Conservation (phyloP, 805 yeast genomes). For the Yarrowia sp. region DNA sequence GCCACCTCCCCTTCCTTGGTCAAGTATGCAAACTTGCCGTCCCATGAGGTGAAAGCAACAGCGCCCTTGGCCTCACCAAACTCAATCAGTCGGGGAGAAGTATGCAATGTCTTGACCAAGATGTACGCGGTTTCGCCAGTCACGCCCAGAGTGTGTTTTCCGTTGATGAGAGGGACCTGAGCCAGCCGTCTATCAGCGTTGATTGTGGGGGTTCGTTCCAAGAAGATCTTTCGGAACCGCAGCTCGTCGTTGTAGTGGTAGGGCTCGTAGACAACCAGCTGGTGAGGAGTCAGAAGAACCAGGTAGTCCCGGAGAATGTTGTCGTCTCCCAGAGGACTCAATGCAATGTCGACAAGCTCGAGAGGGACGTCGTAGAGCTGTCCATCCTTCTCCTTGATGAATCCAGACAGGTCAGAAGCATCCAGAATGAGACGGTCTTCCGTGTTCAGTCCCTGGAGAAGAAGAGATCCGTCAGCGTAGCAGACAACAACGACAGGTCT, state of each 20-base stretch:
- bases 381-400: slow-evolving; percentile 22
- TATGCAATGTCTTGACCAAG: slow-evolving; percentile 33
- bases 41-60: slow-evolving; percentile 21
- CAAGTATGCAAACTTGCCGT: slow-evolving; percentile 28
- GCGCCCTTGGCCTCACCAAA: slow-evolving; percentile 28
- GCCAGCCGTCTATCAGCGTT: slow-evolving; percentile 11
- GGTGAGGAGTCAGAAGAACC: slow-evolving; percentile 12
- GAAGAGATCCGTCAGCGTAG: slow-evolving; percentile 29
- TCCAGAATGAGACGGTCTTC: slow-evolving; percentile 21
- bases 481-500: slow-evolving; percentile 22
- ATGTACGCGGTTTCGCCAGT: slow-evolving; percentile 24
- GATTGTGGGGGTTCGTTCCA: slow-evolving; percentile 26
- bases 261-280: slow-evolving; percentile 34
- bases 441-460: slow-evolving; percentile 6
- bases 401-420: slow-evolving; percentile 26
- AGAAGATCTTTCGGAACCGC: slow-evolving; percentile 30
- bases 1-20: slow-evolving; percentile 22
- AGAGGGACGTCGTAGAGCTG: slow-evolving; percentile 17
- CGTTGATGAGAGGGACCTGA: slow-evolving; percentile 28
- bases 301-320: slow-evolving; percentile 12
- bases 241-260: slow-evolving; percentile 21
- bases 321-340: slow-evolving; percentile 24
- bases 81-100: slow-evolving; percentile 35
- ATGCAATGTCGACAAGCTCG: slow-evolving; percentile 23
- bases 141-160: slow-evolving; percentile 23